These are phyloP conservation scores for Lathyrus tuberosus DNA, from an alignment of 306 rosid genomes.

Conservation along the genomic window DNA sequence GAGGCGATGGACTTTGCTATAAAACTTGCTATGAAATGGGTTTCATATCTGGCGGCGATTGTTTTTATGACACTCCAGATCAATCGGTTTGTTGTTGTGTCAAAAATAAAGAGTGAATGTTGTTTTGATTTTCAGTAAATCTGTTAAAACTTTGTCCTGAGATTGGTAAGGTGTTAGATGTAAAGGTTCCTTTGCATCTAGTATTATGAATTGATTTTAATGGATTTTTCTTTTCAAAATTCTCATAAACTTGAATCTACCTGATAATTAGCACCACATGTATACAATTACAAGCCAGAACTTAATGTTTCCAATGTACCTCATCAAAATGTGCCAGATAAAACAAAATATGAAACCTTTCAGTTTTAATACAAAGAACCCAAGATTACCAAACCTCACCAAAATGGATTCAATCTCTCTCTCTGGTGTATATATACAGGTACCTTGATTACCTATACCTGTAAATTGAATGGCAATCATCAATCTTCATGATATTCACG, in stretches of 20 bases:
- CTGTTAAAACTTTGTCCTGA: no score
- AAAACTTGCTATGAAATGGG: no score
- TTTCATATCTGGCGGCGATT: no score
- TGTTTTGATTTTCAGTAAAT: no score
- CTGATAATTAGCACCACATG: not conserved
- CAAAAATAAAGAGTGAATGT: no score
- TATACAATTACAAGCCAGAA: not conserved
- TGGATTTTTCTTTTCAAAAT: no score
- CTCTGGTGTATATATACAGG: not conserved
- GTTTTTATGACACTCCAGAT: no score
- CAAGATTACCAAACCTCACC: not conserved
- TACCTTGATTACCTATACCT: conserved; percentile 9
- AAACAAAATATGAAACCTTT: conserved; percentile 14
- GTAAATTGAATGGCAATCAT: conserved; percentile 24
- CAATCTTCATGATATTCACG: conserved; percentile 18
- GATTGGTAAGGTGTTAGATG: no score
- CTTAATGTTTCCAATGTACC: not conserved
- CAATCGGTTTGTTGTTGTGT: no score
- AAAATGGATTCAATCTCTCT: not conserved
- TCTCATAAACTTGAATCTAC: not conserved
- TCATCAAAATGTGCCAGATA: not conserved
- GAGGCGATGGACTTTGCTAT: no score
- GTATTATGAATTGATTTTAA: no score
- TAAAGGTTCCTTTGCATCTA: no score
- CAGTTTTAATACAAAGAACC: not conserved